A percentile compares a stretch with the other conserved stretches of the same genome.
Conservation (phyloP, 192 early-diverging fungal genomes). For the Diversispora eburnea region DNA sequence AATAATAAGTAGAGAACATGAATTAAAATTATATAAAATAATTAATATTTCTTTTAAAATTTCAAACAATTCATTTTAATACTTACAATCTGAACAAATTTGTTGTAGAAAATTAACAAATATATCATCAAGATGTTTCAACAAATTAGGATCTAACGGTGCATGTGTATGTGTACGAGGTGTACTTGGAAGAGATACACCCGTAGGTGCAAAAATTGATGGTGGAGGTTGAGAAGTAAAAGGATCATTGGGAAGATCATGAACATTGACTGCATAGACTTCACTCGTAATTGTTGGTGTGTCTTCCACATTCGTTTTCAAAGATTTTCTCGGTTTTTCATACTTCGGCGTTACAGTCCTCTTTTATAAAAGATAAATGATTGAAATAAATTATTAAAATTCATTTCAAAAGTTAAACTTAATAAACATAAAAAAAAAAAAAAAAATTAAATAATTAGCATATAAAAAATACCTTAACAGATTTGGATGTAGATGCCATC, state of each 20-base stretch:
- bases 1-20: neutral
- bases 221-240: neutral
- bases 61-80: neutral
- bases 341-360: neutral
- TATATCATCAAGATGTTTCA: constrained; percentile 55
- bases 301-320: constrained; percentile 23
- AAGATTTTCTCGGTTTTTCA: constrained; percentile 22
- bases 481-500: neutral
- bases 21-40: no score
- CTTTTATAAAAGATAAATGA: no score
- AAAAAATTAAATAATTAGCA: no score
- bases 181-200: constrained; percentile 7
- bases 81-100: constrained; percentile 65
- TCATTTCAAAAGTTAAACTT: neutral
- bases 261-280: constrained; percentile 24
- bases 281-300: constrained; percentile 27
- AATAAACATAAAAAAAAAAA: neutral
- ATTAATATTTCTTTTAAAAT: neutral
- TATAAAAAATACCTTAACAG: no score
- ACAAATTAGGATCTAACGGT: constrained; percentile 44
- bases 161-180: constrained; percentile 44
- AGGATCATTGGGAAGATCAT: neutral
- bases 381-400: neutral
- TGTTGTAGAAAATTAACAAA: constrained; percentile 66
- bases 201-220: neutral